Percentiles rank a stretch among this genome's conserved stretches.
Conservation (phyloP, 108 stramenopile genomes). For the Skeletonema marinoi region DNA sequence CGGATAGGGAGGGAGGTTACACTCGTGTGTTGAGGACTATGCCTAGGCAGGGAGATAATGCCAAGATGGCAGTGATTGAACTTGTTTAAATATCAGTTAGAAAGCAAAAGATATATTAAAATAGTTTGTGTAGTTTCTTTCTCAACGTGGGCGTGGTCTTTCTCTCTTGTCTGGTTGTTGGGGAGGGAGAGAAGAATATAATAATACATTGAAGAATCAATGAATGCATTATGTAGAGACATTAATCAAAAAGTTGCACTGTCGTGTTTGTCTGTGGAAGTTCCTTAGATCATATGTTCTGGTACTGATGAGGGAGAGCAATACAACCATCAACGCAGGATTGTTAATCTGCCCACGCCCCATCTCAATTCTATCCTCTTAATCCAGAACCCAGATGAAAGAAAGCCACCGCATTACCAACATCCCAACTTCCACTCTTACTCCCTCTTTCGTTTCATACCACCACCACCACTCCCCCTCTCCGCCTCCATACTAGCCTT, state of each 20-base stretch:
- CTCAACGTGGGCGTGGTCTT: not conserved
- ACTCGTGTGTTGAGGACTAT: slow-evolving; percentile 92
- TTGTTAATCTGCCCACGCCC: not conserved
- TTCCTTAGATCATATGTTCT: not conserved
- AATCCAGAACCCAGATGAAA: not conserved
- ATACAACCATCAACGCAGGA: not conserved
- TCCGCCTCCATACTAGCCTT: slow-evolving; percentile 88
- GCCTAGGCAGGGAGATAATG: slow-evolving; percentile 95
- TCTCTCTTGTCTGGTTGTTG: not conserved
- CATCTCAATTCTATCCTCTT: not conserved
- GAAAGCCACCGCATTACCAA: not conserved
- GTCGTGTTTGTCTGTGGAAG: not conserved
- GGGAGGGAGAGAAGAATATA: not conserved
- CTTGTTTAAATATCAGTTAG: slow-evolving; percentile 73
- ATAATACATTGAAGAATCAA: not conserved
- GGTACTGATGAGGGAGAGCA: not conserved
- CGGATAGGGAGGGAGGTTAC: slow-evolving; percentile 90
- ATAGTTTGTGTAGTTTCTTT: not conserved
- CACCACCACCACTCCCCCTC: slow-evolving; percentile 33
- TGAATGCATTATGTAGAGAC: not conserved
- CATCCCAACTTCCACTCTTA: not conserved
- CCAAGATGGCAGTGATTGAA: slow-evolving; percentile 97
- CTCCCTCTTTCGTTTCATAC: slow-evolving; percentile 34
- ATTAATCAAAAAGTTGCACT: not conserved
- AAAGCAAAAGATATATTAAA: slow-evolving; percentile 10